Evolutionary conservation across 306 rosid genomes (phyloP).

Genomic region (Parietaria judaica): DNA sequence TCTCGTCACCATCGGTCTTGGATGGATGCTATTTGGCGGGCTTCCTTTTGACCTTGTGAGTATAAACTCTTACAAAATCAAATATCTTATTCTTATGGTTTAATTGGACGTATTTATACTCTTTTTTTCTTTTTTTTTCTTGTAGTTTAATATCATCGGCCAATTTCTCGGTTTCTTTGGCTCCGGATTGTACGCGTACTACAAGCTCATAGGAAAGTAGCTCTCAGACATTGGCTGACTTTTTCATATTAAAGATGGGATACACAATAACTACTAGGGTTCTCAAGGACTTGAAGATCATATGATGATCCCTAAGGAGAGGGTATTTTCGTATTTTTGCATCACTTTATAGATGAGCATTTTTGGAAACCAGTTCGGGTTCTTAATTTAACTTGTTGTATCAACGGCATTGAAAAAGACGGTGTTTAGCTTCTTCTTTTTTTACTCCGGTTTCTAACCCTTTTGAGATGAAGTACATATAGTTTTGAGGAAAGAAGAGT

Average conservation of each 20-base stretch:
- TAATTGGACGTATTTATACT: neutral
- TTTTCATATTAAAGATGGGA: conserved; percentile 7
- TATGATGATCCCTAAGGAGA: neutral
- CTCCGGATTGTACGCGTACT: conserved; percentile 81
- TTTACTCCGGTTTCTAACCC: neutral
- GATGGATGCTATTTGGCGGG: conserved; percentile 90
- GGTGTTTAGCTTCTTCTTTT: conserved; percentile 12
- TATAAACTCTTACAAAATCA: neutral
- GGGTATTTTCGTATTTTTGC: conserved; percentile 1
- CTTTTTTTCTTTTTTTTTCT: conserved; percentile 20
- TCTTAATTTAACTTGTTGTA: conserved; percentile 5
- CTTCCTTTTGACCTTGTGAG: conserved; percentile 68
- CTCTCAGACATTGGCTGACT: conserved; percentile 18
- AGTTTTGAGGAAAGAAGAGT: neutral
- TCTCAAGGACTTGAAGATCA: neutral
- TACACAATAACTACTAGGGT: neutral
- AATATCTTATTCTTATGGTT: neutral
- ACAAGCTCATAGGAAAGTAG: conserved; percentile 68
- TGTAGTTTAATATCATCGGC: conserved; percentile 76
- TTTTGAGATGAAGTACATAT: conserved; percentile 6
- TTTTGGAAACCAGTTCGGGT: conserved; percentile 6
- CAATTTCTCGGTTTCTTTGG: conserved; percentile 78
- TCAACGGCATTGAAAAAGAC: neutral
- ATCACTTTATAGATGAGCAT: conserved; percentile 6
- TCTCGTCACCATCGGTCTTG: conserved; percentile 82